Evolutionary conservation across 352 stramenopile species (phyloP), one percentile per base, ranked within the genome.

Genomic region (Phytophthora hybrid): DNA sequence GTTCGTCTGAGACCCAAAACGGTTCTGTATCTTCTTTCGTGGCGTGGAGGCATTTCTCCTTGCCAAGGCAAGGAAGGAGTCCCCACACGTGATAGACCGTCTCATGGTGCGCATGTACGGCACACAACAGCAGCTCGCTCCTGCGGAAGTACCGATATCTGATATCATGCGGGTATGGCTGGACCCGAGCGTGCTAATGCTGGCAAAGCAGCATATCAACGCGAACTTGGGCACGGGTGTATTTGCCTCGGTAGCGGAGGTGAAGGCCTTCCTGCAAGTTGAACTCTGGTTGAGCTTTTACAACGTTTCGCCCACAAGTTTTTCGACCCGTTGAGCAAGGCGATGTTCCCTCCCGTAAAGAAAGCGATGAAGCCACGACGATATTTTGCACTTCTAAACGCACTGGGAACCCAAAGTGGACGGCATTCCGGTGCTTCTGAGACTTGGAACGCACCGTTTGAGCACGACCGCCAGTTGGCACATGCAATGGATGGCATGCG

Each of bases 121-220:
- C 51, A 31, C 11, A 13, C 51, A 57, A 57, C 51, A 32, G 19
- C 23, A 29, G 19, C 51, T 29, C 23, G 8, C 26, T 57, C 51
- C 51, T 18, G 14, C 51, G n/a, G 23, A 57, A 57, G 51, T 57
- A 34, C 51, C 23, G 23, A 34, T 57, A 57, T 21, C 11, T n/a
- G 51, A 57, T 57, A 57, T 57, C 23, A 57, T 57, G 51, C 51
- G 26, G 8, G 51, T 34, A 19, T 57, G n/a, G 21, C 9, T 57
- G 23, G 51, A 57, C 9, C 51, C 23, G 4, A 57, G 51, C 23
- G 55, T 61, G 31, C 55, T 49, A 11, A 52, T 52, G 55, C 8
- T 61, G 31, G 46, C 34, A n/a, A 47, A 51, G 10, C 55, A 61
- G 55, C 55, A 61, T n/a, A 51, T 61, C 16, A 61, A 61, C 34